Base-by-base conservation (phyloP, 345 rosid genomes). In the Populus ilicifolia region DNA sequence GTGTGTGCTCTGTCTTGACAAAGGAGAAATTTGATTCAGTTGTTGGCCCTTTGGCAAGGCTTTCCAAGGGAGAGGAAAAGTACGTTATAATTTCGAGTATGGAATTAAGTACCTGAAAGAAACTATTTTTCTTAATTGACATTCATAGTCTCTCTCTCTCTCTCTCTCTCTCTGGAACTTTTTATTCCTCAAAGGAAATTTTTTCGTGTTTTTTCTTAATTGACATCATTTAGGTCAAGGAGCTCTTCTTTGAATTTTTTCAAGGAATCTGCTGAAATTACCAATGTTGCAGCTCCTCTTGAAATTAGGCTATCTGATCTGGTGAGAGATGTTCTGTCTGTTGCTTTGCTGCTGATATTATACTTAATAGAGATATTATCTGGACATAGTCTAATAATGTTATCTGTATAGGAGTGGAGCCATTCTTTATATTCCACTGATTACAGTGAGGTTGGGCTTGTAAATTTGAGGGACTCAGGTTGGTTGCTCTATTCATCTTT, bases 361-460 rank as follows among this genome's bases (percentile, higher is more conserved):
- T 36, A 59, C 67, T 8, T 35, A 29, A 72, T 66, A 61, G 39
- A 61, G 29, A 71, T 20, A 39, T 30, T 35, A 77, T 75, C 79
- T 73, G 33, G 18, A 38, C 70, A 46, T 81, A 59, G 54, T 76
- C 73, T 54, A 68, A 76, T 82, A 56, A 13, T 71, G 46, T 74
- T 30, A 78, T 81, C 67, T 75, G 39, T 76, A 20, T 66, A 93
- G 97, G 99, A 89, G 85, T 93, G 99, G 99, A 86, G 82, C 80
- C 87, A 81, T 72, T 83, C 89, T 78, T 86, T 91, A 77, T 89
- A 90, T 88, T 85, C 93, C 65, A 89, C 97, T 6, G 99, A 93
- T 84, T 95, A 92, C 87, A 83, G 97, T 80, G 97, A 95, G 86
- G 88, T 90, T 80, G 93, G 98, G 79, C 90, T 93, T 66, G 97